Evolutionary conservation across 2,329 filamentous ascomycete genomes (phyloP).

Genomic region (Endocalyx cinctus): DNA sequence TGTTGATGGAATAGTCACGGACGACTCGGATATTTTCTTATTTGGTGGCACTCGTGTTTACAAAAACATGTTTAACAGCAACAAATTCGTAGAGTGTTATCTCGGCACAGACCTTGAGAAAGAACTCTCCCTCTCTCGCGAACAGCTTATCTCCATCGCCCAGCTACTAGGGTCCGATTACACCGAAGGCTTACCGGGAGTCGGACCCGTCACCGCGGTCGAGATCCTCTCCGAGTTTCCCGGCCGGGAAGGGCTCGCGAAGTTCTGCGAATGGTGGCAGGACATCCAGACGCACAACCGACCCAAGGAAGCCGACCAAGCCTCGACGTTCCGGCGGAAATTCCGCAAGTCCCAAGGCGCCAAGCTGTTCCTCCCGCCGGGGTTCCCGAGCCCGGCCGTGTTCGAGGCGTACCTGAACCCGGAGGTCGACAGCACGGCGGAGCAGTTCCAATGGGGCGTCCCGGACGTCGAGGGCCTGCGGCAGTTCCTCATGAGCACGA

Average conservation of each 20-base stretch:
- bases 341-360: constrained; percentile 75
- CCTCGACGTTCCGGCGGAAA: constrained; percentile 71
- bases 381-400: constrained; percentile 75
- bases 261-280: constrained; percentile 85
- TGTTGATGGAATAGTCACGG: constrained; percentile 96
- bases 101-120: constrained; percentile 77
- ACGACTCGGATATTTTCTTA: constrained; percentile 93
- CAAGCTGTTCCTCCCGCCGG: constrained; percentile 79
- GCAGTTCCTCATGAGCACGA: constrained; percentile 80
- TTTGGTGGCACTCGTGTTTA: constrained; percentile 96
- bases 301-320: constrained; percentile 56
- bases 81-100: constrained; percentile 97
- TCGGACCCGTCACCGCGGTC: constrained; percentile 90
- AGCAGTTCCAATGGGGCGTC: constrained; percentile 90
- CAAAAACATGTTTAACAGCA: constrained; percentile 99
- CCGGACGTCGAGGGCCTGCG: constrained; percentile 85
- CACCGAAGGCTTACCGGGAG: constrained; percentile 82
- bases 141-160: constrained; percentile 82
- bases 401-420: constrained; percentile 80
- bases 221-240: constrained; percentile 92
- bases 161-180: constrained; percentile 93
- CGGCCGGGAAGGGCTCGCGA: constrained; percentile 53
- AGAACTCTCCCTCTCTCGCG: constrained; percentile 81
- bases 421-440: constrained; percentile 74
- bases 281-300: constrained; percentile 67